These are phyloP conservation scores for Erysimum cheiri DNA, from an alignment of 441 rosid species.

Conservation along the genomic window DNA sequence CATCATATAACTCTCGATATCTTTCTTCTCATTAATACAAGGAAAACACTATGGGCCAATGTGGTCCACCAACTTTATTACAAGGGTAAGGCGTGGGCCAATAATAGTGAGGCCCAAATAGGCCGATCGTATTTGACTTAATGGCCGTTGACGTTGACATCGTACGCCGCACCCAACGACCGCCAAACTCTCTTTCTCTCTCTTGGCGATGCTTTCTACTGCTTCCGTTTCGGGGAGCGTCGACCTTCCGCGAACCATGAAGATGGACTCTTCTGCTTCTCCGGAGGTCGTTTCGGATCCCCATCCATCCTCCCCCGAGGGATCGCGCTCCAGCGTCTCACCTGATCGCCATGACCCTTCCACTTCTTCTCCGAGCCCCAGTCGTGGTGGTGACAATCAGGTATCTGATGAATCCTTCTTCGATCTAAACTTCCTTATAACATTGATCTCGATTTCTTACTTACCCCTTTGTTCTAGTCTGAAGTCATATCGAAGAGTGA, in stretches of 20 bases:
- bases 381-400: conserved; percentile 61
- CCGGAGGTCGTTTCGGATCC: conserved; percentile 51
- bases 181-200: conserved; percentile 33
- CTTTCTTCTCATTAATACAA: neutral
- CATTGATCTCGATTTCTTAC: conserved; percentile 23
- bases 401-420: conserved; percentile 36
- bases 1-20: too few relatives aligned
- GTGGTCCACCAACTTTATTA: neutral
- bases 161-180: conserved; percentile 44
- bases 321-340: conserved; percentile 48
- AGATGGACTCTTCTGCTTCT: conserved; percentile 46
- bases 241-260: conserved; percentile 45
- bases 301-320: conserved; percentile 45
- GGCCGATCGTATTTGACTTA: conserved; percentile 32
- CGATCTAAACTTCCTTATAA: neutral
- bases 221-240: conserved; percentile 50
- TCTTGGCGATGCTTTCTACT: conserved; percentile 57
- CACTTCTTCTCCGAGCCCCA: conserved; percentile 56
- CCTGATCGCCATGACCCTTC: conserved; percentile 62
- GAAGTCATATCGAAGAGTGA: conserved; percentile 64
- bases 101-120: conserved; percentile 17
- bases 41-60: too few relatives aligned
- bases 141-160: conserved; percentile 37
- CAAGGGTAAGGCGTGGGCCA: conserved; percentile 24
- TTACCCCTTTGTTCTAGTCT: conserved; percentile 49